Conservation (phyloP, 768 basidiomycete species). For the Leccinum longicurvipes region DNA sequence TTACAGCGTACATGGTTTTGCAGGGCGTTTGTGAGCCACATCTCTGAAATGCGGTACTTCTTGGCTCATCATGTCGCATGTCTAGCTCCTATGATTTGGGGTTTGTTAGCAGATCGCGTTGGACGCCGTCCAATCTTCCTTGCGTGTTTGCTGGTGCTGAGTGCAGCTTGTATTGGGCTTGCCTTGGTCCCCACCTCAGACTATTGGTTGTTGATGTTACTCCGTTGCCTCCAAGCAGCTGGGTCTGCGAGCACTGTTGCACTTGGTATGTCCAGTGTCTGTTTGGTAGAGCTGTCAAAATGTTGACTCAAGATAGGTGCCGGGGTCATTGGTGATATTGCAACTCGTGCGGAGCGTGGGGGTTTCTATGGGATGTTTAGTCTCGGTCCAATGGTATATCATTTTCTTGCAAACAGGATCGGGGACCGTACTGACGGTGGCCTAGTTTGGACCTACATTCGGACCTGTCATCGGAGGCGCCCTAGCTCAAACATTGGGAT, state of each 20-base stretch:
- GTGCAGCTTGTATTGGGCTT: constrained; percentile 61
- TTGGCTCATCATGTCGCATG: not conserved
- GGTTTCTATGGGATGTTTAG: constrained; percentile 68
- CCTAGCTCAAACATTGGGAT: constrained; percentile 55
- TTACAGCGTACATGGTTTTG: constrained; percentile 59
- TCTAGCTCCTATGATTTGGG: constrained; percentile 56
- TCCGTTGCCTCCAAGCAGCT: constrained; percentile 77
- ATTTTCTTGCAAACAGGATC: not conserved
- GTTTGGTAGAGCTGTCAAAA: not conserved
- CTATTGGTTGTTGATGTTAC: constrained; percentile 76
- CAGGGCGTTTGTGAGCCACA: constrained; percentile 41
- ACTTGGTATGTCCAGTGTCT: constrained; percentile 42
- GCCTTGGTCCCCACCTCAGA: constrained; percentile 53
- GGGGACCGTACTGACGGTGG: not conserved
- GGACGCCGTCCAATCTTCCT: constrained; percentile 66
- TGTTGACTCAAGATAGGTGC: constrained; percentile 42
- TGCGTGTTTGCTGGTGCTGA: constrained; percentile 59
- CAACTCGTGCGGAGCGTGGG: constrained; percentile 68
- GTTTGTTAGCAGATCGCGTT: constrained; percentile 61
- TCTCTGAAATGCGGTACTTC: not conserved
- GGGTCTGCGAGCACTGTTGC: constrained; percentile 80
- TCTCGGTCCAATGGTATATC: constrained; percentile 58
- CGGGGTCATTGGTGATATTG: constrained; percentile 78
- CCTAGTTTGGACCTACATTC: constrained; percentile 54
- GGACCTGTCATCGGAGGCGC: constrained; percentile 51